Conservation (phyloP, 2,329 filamentous ascomycete genomes). For the Fusarium torreyae region DNA sequence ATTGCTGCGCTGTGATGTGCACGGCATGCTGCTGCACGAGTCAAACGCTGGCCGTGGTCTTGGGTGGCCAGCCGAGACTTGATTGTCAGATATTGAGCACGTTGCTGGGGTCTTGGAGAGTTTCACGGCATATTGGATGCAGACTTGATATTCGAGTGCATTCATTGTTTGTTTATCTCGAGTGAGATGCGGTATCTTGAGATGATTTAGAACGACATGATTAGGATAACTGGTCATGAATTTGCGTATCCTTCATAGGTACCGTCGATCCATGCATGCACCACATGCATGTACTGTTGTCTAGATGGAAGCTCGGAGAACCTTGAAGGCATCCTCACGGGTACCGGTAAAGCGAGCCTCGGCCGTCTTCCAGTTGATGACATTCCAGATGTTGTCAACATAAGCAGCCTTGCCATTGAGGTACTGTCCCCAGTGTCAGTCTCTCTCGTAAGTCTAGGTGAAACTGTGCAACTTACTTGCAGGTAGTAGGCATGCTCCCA, state of each 20-base stretch:
- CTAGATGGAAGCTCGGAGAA: slow-evolving; percentile 61
- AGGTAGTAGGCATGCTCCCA: slow-evolving; percentile 96
- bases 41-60: slow-evolving; percentile 22
- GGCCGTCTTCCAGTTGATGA: slow-evolving; percentile 83
- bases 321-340: slow-evolving; percentile 63
- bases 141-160: no score
- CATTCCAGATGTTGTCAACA: slow-evolving; percentile 82
- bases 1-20: slow-evolving; percentile 1
- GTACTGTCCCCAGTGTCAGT: slow-evolving; percentile 66
- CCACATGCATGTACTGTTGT: background rate
- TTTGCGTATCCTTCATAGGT: no score
- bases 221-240: no score
- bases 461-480: slow-evolving; percentile 66
- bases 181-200: no score
- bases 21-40: slow-evolving; percentile 33
- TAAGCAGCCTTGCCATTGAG: slow-evolving; percentile 83
- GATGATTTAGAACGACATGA: no score
- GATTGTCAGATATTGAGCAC: slow-evolving; percentile 41
- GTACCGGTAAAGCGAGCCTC: slow-evolving; percentile 72
- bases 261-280: no score
- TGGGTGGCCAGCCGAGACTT: slow-evolving; percentile 44
- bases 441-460: background rate
- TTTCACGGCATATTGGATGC: no score
- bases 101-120: slow-evolving; percentile 14
- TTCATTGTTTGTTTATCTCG: no score